A percentile compares a stretch with the other conserved stretches of the same genome.
Evolutionary conservation across 2,329 filamentous ascomycete genomes (phyloP).

Genomic region (Colletotrichum graminicola): DNA sequence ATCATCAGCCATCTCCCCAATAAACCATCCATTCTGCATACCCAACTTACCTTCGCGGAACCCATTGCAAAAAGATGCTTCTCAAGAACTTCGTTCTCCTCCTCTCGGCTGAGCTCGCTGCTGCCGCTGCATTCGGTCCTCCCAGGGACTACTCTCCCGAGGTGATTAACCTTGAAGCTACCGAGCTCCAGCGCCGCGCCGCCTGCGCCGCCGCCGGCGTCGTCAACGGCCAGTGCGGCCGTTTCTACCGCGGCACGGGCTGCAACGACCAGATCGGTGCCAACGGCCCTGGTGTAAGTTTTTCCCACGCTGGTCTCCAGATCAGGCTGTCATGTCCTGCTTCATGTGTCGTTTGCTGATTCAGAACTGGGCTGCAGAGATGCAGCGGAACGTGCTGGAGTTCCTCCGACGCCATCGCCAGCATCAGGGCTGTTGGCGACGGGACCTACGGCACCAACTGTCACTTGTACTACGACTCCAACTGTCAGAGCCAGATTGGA

Average conservation of each 20-base stretch:
- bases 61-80: background rate
- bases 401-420: constrained; percentile 16
- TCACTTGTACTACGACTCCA: constrained; percentile 14
- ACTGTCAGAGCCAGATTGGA: constrained; percentile 9
- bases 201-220: constrained; percentile 6
- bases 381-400: constrained; percentile 14
- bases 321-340: background rate
- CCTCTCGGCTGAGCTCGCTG: background rate
- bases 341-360: background rate
- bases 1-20: background rate
- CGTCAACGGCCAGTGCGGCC: constrained; percentile 10
- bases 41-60: background rate
- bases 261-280: constrained; percentile 13
- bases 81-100: background rate
- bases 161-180: constrained; percentile 3
- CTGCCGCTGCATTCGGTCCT: background rate
- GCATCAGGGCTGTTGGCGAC: constrained; percentile 13
- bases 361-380: background rate
- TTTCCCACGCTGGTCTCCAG: background rate
- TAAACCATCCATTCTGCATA: background rate
- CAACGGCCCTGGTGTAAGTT: background rate
- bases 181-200: constrained; percentile 9
- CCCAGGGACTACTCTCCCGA: constrained; percentile 1
- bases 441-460: constrained; percentile 7
- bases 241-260: constrained; percentile 12